A percentile compares a stretch with the other conserved stretches of the same genome.
These are phyloP conservation scores for Macrophomina pseudophaseolina DNA, from an alignment of 2,329 filamentous ascomycete species.

Conservation along the genomic window DNA sequence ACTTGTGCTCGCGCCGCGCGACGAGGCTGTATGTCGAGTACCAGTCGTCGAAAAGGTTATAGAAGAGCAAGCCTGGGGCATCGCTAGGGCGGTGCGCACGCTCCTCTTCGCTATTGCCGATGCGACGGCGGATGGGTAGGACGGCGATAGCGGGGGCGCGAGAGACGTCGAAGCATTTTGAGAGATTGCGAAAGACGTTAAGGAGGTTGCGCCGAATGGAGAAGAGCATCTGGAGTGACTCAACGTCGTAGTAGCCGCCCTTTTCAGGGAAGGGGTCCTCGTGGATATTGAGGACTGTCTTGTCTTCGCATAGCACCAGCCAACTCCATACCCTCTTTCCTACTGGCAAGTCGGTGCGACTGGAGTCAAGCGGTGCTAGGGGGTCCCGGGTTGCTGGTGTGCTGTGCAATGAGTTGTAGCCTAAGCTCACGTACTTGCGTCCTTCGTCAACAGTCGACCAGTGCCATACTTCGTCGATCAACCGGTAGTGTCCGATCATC, in stretches of 20 bases:
- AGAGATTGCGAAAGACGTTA: constrained; percentile 66
- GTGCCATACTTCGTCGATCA: constrained; percentile 75
- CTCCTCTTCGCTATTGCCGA: constrained; percentile 53
- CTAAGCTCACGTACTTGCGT: constrained; percentile 70
- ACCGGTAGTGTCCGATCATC: constrained; percentile 58
- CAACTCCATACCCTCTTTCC: constrained; percentile 70
- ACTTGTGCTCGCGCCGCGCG: constrained; percentile 53
- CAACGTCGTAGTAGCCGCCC: constrained; percentile 41
- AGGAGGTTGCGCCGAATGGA: constrained; percentile 63
- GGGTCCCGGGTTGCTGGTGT: constrained; percentile 5
- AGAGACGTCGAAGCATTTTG: constrained; percentile 54
- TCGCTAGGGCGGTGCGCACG: constrained; percentile 56
- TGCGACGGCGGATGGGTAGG: constrained; percentile 51
- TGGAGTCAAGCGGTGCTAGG: not conserved
- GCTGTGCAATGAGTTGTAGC: constrained; percentile 69
- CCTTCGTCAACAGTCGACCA: constrained; percentile 76
- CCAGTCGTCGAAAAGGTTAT: constrained; percentile 72
- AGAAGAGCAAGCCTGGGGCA: constrained; percentile 66
- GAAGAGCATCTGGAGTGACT: constrained; percentile 55
- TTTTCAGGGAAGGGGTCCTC: constrained; percentile 59
- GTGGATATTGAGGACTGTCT: constrained; percentile 72
- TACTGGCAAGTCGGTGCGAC: constrained; percentile 47
- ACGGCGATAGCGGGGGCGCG: constrained; percentile 48
- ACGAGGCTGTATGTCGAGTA: constrained; percentile 64
- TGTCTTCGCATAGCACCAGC: constrained; percentile 71